Evolutionary conservation across 805 yeast genomes (phyloP), one percentile per base, ranked within the genome.

Genomic region (Ogataea zsoltii): DNA sequence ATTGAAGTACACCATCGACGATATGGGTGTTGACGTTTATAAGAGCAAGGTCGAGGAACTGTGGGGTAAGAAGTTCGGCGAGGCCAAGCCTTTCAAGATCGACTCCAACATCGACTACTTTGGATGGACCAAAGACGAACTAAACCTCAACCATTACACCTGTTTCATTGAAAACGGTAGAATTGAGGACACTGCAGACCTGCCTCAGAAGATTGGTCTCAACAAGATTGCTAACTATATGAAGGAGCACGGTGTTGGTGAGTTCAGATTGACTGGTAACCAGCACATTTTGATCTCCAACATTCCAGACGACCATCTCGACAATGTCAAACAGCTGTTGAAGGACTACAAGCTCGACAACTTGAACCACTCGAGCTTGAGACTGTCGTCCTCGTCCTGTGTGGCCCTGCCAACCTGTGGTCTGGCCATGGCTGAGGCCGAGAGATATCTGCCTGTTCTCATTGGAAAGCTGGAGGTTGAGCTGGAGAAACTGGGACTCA

Each of bases 341-440:
- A 77, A 77, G 33, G 68, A 85, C 63, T 87, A 85, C 70, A 87
- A 85, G 66, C 76, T 92, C 53, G 96, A 89, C 65, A 90, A 89
- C 70, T 76, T 90, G 41, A 77, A 82, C 54, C 86, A 83, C 68
- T 83, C 95, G 45, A 95, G 86, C 3, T 74, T 92, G 61, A 82
- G 98, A 67, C 76, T 89, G 47, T 85, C 96, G 9, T 88, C 97
- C 7, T 90, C 96, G 19, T 96, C 98, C 0, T 92, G 98, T 79
- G 98, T 92, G 48, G 97, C 97, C 2, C 83, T 92, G 79, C 98
- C 98, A 56, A 92, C 98, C 1, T 92, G 98, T 80, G 98, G 98
- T 56, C 79, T 92, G 62, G 98, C 98, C 15, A 90, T 92, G 97
- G 98, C 98, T 28, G 98, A 92, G 71, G 85, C 96, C 44, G 98